Conservation (phyloP, 108 stramenopile genomes). For the Conticribra weissflogii region DNA sequence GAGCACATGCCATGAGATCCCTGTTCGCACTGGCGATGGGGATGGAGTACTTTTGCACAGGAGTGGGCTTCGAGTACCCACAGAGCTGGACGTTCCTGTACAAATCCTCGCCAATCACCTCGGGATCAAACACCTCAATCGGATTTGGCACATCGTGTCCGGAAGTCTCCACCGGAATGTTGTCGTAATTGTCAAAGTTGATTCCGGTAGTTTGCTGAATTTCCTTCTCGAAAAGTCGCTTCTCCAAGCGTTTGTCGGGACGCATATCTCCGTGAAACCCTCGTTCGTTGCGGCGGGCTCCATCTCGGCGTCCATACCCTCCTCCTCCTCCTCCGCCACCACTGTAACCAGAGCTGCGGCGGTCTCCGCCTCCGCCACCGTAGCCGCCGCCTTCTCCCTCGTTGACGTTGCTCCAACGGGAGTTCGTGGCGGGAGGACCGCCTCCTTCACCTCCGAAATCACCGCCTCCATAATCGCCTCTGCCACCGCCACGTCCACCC, state of each 20-base stretch:
- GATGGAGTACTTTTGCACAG: conserved; percentile 98
- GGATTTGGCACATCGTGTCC: conserved; percentile 91
- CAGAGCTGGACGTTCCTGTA: conserved; percentile 91
- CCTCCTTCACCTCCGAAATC: conserved; percentile 41
- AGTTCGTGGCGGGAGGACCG: conserved; percentile 9
- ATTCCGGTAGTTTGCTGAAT: conserved; percentile 97
- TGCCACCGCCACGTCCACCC: conserved; percentile 42
- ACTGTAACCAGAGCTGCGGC: conserved; percentile 25
- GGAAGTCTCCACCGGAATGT: conserved; percentile 95
- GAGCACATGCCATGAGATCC: conserved; percentile 95
- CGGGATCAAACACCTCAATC: conserved; percentile 84
- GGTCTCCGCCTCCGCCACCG: conserved; percentile 39
- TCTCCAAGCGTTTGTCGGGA: conserved; percentile 78
- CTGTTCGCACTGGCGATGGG: conserved; percentile 90
- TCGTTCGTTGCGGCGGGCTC: conserved; percentile 55
- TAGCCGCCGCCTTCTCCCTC: conserved; percentile 29
- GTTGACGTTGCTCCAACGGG: conserved; percentile 19
- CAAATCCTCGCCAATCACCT: conserved; percentile 91
- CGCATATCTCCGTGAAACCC: conserved; percentile 87
- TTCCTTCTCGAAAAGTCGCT: conserved; percentile 69
- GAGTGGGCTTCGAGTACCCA: conserved; percentile 95
- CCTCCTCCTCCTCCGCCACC: conserved; percentile 32
- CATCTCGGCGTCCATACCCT: conserved; percentile 1
- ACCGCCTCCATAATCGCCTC: conserved; percentile 29
- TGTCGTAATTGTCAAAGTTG: conserved; percentile 99